Evolutionary conservation across 2,329 filamentous ascomycete genomes (phyloP), one percentile per base, ranked within the genome.

Genomic region (Colletotrichum lini): DNA sequence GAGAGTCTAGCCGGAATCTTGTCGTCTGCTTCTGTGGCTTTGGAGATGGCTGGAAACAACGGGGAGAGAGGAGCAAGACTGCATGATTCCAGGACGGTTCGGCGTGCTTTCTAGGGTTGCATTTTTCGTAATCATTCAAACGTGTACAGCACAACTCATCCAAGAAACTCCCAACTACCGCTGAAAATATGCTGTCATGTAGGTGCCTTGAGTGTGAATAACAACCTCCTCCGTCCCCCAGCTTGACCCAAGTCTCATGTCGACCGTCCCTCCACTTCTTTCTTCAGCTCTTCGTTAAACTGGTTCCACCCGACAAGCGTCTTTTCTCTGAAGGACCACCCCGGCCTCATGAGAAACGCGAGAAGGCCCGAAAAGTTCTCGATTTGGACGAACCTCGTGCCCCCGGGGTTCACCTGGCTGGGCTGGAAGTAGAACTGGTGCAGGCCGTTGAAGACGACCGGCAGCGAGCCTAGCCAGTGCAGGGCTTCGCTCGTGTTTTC

Each of bases 231-330:
- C 15, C 5, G 18, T 8, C 26, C 21, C 35, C 26, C 7, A 16
- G 23, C 7, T 12, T 2, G 26, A 15, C 7, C 5, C 0, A 8
- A 18, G 1, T 9, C 45, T 16, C 30, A 50, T 7, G 10, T 26
- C 12, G n/a, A 35, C 3, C 45, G 58, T 15, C 58, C 40, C 7
- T 61, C 58, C 3, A 61, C 58, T 47, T 61, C 58, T 30, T 50
- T 61, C 58, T 64, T 64, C 35, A 64, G 42, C 10, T 64, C 61
- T 9, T 21, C 42, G n/a, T 64, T 64, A 47, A 64, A 64, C 49
- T 54, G n/a, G 12, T 57, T 57, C 49, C 49, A 64, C 6, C 61
- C 52, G 3, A 15, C 38, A 6, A 53, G 49, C 47, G 50, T 44
- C 21, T 64, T 53, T 16, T 64, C 21, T 5, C 49, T 35, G 21